A percentile compares a stretch with the other conserved stretches of the same genome.
Conservation (phyloP, 192 early-diverging fungal genomes). For the Coemansia sp. region DNA sequence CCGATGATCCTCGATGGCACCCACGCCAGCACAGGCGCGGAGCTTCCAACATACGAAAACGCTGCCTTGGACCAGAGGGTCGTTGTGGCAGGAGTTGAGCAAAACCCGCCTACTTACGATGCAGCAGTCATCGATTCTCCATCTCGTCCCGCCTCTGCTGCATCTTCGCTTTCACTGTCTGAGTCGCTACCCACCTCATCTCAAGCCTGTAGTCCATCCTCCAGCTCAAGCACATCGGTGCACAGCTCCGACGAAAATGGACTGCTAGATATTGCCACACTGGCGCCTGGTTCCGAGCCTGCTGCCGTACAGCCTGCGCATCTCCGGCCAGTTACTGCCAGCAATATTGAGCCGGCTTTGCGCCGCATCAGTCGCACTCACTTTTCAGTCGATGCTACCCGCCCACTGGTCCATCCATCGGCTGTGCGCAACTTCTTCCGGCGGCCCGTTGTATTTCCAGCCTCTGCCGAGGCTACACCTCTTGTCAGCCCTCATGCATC, state of each 20-base stretch:
- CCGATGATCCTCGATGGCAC: conserved; percentile 28
- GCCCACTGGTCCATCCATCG: conserved; percentile 25
- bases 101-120: conserved; percentile 43
- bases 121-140: conserved; percentile 21
- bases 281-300: not conserved
- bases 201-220: not conserved
- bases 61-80: conserved; percentile 37
- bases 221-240: conserved; percentile 13
- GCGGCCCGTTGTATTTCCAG: conserved; percentile 43
- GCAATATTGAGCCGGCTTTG: not conserved
- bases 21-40: conserved; percentile 12
- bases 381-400: conserved; percentile 18
- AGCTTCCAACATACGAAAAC: conserved; percentile 42
- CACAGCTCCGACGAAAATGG: conserved; percentile 11
- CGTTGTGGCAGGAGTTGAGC: conserved; percentile 21
- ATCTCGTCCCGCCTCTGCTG: conserved; percentile 4
- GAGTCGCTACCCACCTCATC: not conserved
- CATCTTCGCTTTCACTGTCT: not conserved
- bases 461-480: conserved; percentile 41
- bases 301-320: not conserved
- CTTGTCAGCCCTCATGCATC: conserved; percentile 25
- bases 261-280: conserved; percentile 1
- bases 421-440: conserved; percentile 34
- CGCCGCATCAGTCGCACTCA: conserved; percentile 19
- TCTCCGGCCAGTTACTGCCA: not conserved